Base-by-base conservation (phyloP, 768 basidiomycete genomes). In the Boletus rubescentipes region DNA sequence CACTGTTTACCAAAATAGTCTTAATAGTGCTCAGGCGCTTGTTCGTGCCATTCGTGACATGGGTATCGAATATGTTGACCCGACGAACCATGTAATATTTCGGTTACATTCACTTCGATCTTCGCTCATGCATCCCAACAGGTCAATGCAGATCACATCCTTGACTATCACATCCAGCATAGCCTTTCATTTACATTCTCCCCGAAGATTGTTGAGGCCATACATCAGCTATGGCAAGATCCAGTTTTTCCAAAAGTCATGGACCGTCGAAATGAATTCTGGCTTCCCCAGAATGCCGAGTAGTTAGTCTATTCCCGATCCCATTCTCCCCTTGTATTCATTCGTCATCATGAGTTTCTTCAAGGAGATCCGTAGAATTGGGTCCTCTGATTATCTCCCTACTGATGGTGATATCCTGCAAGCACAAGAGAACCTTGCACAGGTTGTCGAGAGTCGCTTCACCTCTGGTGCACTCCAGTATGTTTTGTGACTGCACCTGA, bases 201-300 rank as follows among this genome's bases (percentile, higher is more conserved):
- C 34, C 20, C 54, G 7, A 8, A 44, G 32, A 29, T 54, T 34
- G 49, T 49, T 7, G 16, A 44, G 12, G 41, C 34, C 29, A 54
- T 51, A 37, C 53, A 54, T 20, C 21, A 29, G 1, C 7, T 51
- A 7, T 54, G 41, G 53, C 53, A 54, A 4, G 42, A 51, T 54
- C 30, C 53, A n/a, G 14, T 31, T n/a, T 11, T 52, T 3, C 43
- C 43, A 1, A 54, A 35, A 18, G 49, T 44, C 39, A 35, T 26
- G 16, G 26, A 53, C 4, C 34, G 44, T 36, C 39, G 14, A 9
- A 21, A 21, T 10, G 21, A 46, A 18, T 37, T 47, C 35, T 26
- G n/a, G 12, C 52, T 56, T 9, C 5, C 34, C 15, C 21, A 56
- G 4, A 15, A 14, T 11, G 39, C 45, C 10, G 35, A 46, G 4